Percentiles rank a stretch among this genome's conserved stretches.
Conservation (phyloP, 352 stramenopile species). For the Globisporangium cederbergense region DNA sequence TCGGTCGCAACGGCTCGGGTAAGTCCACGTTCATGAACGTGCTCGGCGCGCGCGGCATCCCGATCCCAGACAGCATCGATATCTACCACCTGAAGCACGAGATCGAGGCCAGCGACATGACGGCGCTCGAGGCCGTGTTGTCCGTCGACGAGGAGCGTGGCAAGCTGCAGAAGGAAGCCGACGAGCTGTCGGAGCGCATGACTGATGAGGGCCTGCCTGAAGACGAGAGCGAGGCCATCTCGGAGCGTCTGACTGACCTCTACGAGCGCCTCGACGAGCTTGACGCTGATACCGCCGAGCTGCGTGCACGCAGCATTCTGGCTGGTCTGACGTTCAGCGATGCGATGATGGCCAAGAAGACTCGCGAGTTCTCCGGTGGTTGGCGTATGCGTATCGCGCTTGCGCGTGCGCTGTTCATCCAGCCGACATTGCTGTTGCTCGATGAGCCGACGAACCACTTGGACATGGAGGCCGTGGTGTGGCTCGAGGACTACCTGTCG, state of each 20-base stretch:
- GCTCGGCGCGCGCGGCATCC: slow-evolving; percentile 92
- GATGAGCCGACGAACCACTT: slow-evolving; percentile 96
- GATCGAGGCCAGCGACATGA: slow-evolving; percentile 93
- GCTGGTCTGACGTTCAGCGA: slow-evolving; percentile 95
- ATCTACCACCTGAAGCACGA: slow-evolving; percentile 97
- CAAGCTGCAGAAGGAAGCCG: slow-evolving; percentile 91
- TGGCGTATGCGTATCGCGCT: slow-evolving; percentile 97
- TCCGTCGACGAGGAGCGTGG: slow-evolving; percentile 93
- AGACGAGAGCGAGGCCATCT: slow-evolving; percentile 79
- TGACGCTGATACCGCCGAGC: slow-evolving; percentile 92
- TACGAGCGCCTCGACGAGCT: slow-evolving; percentile 96
- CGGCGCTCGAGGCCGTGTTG: slow-evolving; percentile 94
- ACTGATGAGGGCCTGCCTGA: slow-evolving; percentile 86
- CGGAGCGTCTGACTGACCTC: slow-evolving; percentile 90
- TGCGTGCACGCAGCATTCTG: slow-evolving; percentile 92
- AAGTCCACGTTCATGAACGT: slow-evolving; percentile 98
- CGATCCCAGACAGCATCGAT: slow-evolving; percentile 95
- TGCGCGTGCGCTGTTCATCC: slow-evolving; percentile 96
- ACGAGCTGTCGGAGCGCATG: slow-evolving; percentile 91
- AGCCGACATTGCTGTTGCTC: slow-evolving; percentile 92
- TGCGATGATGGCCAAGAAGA: slow-evolving; percentile 94
- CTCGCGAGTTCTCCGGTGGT: slow-evolving; percentile 92
- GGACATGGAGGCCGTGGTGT: slow-evolving; percentile 98
- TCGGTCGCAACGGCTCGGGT: slow-evolving; percentile 95
- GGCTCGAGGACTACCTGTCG: slow-evolving; percentile 97